These are phyloP conservation scores for Strobilomyces echinocephalus DNA, from an alignment of 768 basidiomycete species.

Conservation along the genomic window DNA sequence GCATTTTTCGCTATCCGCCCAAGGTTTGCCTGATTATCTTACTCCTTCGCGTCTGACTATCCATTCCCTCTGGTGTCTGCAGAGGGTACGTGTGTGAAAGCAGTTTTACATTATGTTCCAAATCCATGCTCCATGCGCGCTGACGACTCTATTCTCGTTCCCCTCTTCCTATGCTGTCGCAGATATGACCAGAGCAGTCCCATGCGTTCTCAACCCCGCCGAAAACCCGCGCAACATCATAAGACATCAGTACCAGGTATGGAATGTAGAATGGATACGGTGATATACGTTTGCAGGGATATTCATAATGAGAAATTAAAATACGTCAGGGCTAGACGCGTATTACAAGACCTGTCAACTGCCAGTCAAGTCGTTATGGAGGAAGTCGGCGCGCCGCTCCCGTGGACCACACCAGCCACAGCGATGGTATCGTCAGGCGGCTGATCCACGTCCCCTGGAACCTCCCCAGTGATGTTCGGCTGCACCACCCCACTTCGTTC, in stretches of 20 bases:
- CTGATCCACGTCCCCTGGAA: neutral
- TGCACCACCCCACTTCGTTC: constrained; percentile 1
- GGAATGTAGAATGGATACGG: neutral
- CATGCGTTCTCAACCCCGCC: neutral
- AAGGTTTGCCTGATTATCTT: no score
- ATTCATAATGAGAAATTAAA: neutral
- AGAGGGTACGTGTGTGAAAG: no score
- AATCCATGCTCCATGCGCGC: neutral
- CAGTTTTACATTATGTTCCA: neutral
- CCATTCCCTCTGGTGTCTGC: no score
- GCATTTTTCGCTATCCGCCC: no score
- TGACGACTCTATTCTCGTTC: neutral
- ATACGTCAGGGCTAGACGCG: neutral
- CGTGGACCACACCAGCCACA: neutral
- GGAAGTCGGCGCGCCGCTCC: neutral
- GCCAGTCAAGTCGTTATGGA: neutral
- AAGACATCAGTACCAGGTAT: neutral
- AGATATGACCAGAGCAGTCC: neutral
- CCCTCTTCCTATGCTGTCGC: no score
- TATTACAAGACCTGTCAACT: constrained; percentile 6
- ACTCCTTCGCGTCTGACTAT: no score
- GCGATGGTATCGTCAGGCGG: neutral
- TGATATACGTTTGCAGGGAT: neutral
- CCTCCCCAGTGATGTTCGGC: neutral
- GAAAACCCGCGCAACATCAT: neutral